Evolutionary conservation across 495 filamentous ascomycete species (phyloP), one percentile per base, ranked within the genome.

Genomic region (Tuber microsphaerosporum): DNA sequence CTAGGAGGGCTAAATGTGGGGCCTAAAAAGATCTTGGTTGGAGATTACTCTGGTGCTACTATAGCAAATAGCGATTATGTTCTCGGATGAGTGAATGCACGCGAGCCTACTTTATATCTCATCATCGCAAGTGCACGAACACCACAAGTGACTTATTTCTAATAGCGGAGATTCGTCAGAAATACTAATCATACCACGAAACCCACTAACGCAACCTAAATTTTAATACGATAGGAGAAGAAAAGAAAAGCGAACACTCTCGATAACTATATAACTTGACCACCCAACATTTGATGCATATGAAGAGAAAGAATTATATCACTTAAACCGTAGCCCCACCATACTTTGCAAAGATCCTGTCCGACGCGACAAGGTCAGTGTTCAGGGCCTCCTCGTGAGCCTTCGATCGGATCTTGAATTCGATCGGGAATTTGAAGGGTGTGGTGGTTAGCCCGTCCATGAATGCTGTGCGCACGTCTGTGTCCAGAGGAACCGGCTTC

Each of bases 291-390:
- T 22, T 22, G 69, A 70, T 26, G 71, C 71, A 74, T 39, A 45
- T 70, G 42, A 42, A 77, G 41, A 71, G 9, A 75, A 71, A 31
- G 74, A 71, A 77, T 44, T 10, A 42, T 26, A 43, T 44, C 43
- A 77, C 31, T 31, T 65, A 65, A 65, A 65, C 56, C 14, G 56
- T 65, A 34, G 56, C n/a, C 19, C 72, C 31, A 26, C 42, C 41
- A 37, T 73, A 42, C 17, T 73, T 69, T 9, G 46, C 51, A 39
- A 73, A 41, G 31, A 73, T 14, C 14, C 69, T 42, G 46, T 73
- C 72, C 34, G 72, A 48, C 9, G 42, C 31, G 37, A 42, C 48
- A 12, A 34, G 34, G 37, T 73, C 72, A 26, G 2, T 37, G 2
- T 73, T 61, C 37, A 73, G n/a, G 19, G 72, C 65, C 34, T 73